Evolutionary conservation across 2,329 filamentous ascomycete genomes (phyloP).

Genomic region (Sporothrix luriei): DNA sequence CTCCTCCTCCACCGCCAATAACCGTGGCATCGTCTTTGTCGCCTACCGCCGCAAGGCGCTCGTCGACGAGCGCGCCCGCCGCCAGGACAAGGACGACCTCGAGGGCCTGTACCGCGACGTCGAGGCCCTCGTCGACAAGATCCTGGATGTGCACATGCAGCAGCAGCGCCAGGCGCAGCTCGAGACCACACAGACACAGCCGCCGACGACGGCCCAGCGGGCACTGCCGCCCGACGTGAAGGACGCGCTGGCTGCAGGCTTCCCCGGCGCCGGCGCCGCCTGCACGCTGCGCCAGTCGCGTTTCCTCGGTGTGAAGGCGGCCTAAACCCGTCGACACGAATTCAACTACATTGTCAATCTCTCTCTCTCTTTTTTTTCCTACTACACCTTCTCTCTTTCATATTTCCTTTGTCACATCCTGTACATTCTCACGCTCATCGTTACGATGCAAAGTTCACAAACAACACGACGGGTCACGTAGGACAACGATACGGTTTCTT

Average conservation of each 20-base stretch:
- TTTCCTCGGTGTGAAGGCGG: constrained; percentile 18
- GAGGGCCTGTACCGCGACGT: constrained; percentile 53
- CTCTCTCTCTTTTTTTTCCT: neutral
- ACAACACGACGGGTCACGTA: neutral
- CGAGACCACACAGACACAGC: constrained; percentile 1
- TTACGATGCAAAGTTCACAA: constrained; percentile 6
- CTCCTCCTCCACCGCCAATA: constrained; percentile 38
- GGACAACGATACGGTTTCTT: constrained; percentile 12
- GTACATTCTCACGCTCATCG: neutral
- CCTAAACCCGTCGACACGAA: neutral
- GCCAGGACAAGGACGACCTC: constrained; percentile 47
- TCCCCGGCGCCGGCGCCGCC: constrained; percentile 6
- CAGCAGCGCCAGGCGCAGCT: constrained; percentile 34
- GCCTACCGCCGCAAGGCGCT: constrained; percentile 54
- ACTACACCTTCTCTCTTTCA: neutral
- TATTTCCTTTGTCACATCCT: constrained; percentile 1
- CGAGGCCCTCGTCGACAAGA: constrained; percentile 56
- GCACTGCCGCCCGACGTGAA: neutral
- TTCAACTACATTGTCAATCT: neutral
- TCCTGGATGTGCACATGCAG: constrained; percentile 52
- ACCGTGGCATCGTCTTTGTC: constrained; percentile 60
- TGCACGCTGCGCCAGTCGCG: constrained; percentile 24
- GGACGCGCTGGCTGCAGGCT: constrained; percentile 24
- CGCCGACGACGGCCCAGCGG: neutral
- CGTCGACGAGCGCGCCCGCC: constrained; percentile 42